Base-by-base conservation (phyloP, 495 filamentous ascomycete species). In the Penicillium argentinense region DNA sequence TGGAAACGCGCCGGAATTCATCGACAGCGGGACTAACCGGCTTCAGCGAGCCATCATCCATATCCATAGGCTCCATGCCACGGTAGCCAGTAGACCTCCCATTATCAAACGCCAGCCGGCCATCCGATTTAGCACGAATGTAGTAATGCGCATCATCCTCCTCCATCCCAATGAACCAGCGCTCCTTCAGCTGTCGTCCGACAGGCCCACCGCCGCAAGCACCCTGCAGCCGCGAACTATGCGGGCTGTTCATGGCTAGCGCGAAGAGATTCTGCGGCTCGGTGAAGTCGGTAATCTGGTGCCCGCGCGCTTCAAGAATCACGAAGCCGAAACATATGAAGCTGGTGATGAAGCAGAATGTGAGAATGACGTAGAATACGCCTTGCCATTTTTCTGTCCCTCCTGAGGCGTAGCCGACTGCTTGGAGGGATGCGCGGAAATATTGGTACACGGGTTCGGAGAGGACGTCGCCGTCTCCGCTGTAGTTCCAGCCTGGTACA, bases 241-340 rank as follows among this genome's bases (percentile, higher is more conserved):
- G 72, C 16, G 87, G 86, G 32, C 77, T 82, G 57, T 88, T 88
- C 22, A 90, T 63, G 2, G 85, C 79, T 1, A 90, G 63, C 1
- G 81, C 64, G 58, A 90, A 90, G 0, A 89, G 63, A 49, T 89
- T 88, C 39, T 78, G 76, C 1, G 86, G 85, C 48, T 91, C 86
- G 11, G 83, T 87, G 64, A 85, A 89, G 60, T 90, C 87, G 9
- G 81, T 86, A 12, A 88, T 70, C 30, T 85, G 81, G 13, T 77
- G 75, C 1, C 72, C 68, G 42, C 69, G 63, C 16, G 75, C 57
- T 18, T 72, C 63, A 26, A 71, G 52, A 40, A 79, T 34, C 51
- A 84, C 67, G 59, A 83, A 85, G 4, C 67, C 50, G n/a, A 89
- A 66, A 39, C 80, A 81, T 22, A 81, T 64, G 28, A 79, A 54